These are phyloP conservation scores for Aspergillus brasiliensis DNA, from an alignment of 2,329 filamentous ascomycete genomes.

Conservation along the genomic window DNA sequence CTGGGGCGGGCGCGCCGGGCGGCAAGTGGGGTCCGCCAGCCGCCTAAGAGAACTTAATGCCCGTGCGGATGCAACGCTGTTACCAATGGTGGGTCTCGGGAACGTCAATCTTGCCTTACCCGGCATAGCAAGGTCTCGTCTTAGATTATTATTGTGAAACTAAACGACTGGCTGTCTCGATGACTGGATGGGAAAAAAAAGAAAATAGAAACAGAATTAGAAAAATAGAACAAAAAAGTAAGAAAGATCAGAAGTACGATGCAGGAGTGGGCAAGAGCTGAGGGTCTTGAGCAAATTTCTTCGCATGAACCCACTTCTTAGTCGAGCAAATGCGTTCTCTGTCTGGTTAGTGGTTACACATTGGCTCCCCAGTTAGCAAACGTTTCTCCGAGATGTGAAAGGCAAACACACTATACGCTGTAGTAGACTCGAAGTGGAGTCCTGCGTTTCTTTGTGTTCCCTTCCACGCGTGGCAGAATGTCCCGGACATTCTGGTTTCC, in stretches of 20 bases:
- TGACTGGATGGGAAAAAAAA: not conserved
- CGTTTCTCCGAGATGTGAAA: not conserved
- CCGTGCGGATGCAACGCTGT: not conserved
- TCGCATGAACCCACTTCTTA: not conserved
- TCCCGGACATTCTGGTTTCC: not conserved
- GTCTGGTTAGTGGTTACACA: not conserved
- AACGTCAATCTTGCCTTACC: not conserved
- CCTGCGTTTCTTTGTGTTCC: not conserved
- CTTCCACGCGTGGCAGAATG: not conserved
- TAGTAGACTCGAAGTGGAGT: not conserved
- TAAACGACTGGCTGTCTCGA: not conserved
- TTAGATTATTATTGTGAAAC: not conserved
- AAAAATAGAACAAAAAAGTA: too few relatives aligned
- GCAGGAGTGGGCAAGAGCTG: not conserved
- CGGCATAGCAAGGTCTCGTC: not conserved
- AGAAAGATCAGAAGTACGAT: not conserved
- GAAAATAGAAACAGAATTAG: too few relatives aligned
- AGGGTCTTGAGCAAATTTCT: not conserved
- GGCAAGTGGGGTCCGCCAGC: not conserved
- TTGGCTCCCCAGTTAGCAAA: not conserved
- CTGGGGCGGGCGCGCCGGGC: not conserved
- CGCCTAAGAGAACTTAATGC: not conserved
- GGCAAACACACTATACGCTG: not conserved
- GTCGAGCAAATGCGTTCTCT: not conserved
- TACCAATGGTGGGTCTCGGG: not conserved